Base-by-base conservation (phyloP, 2,329 filamentous ascomycete genomes). In the Penicillium aurantiogriseum region DNA sequence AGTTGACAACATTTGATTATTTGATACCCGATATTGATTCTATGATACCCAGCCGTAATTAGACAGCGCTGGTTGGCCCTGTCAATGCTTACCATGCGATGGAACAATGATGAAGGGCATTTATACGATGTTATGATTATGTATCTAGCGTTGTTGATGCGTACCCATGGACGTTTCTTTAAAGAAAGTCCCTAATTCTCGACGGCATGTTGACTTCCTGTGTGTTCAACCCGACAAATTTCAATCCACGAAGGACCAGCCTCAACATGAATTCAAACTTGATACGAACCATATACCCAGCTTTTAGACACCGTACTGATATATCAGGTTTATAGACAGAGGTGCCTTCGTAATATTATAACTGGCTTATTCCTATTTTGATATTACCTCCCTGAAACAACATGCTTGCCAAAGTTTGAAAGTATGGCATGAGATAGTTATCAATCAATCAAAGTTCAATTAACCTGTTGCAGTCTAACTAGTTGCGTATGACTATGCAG, bases 21-120 rank as follows among this genome's bases (percentile, higher is more conserved):
- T 35, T 35, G 8, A 35, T 35, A 35, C 33, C 15, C 15, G 15
- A 39, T 56, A 51, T 62, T 49, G 54, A 65, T 61, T 61, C 64
- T 56, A 66, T 67, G 61, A 69, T 71, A 68, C 68, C 69, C 61
- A 65, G 58, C 57, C 60, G 64, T 54, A 62, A 73, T 45, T 68
- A 71, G 17, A 67, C 72, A 66, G 64, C 67, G 36, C 59, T 73
- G 59, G 71, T 74, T 59, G 72, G 76, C 58, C 71, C 74, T 60
- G 64, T 70, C 38, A 57, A 72, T 56, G 61, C 65, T 40, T 74
- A 71, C 54, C 63, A 69, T 57, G 55, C 67, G 64, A 68, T 68
- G 63, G 67, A 67, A 46, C 60, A 63, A 39, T 63, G 42, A 60
- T 5, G n/a, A 38, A 27, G 17, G 25, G 35, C 17, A 46, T 27